Evolutionary conservation across 352 stramenopile genomes (phyloP).

Genomic region (Phytophthora pseudosyringae): DNA sequence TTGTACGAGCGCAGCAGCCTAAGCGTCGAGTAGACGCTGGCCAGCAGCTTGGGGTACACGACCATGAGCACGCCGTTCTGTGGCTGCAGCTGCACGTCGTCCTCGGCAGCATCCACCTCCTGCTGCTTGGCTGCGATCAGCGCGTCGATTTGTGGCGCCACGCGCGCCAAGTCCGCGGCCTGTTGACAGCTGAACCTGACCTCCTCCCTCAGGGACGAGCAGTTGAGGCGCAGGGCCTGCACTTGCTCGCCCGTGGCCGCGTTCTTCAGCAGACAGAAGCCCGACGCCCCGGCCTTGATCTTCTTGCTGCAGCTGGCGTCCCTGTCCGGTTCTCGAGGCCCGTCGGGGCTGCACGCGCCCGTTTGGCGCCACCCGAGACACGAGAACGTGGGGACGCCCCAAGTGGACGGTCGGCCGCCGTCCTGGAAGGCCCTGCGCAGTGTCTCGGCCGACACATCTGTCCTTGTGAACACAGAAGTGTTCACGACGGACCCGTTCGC

Average conservation of each 20-base stretch:
- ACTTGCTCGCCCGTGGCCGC: conserved; percentile 33
- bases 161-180: conserved; percentile 47
- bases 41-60: conserved; percentile 51
- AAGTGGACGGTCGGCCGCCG: conserved; percentile 18
- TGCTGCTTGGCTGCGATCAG: conserved; percentile 14
- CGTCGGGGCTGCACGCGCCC: conserved; percentile 31
- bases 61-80: conserved; percentile 53
- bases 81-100: conserved; percentile 1
- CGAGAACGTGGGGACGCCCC: conserved; percentile 18
- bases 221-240: conserved; percentile 41
- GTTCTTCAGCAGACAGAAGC: conserved; percentile 32
- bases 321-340: conserved; percentile 21
- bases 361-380: conserved; percentile 34
- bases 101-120: neutral
- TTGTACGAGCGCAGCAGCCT: conserved; percentile 40
- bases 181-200: conserved; percentile 49
- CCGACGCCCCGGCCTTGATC: conserved; percentile 31
- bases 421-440: conserved; percentile 25
- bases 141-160: conserved; percentile 30
- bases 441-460: conserved; percentile 10
- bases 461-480: neutral
- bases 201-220: conserved; percentile 32
- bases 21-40: conserved; percentile 45
- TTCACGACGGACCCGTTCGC: conserved; percentile 8
- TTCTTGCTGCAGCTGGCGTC: conserved; percentile 24